A percentile compares a stretch with the other conserved stretches of the same genome.
Evolutionary conservation across 306 rosid species (phyloP).

Genomic region (Malus sylvestris): DNA sequence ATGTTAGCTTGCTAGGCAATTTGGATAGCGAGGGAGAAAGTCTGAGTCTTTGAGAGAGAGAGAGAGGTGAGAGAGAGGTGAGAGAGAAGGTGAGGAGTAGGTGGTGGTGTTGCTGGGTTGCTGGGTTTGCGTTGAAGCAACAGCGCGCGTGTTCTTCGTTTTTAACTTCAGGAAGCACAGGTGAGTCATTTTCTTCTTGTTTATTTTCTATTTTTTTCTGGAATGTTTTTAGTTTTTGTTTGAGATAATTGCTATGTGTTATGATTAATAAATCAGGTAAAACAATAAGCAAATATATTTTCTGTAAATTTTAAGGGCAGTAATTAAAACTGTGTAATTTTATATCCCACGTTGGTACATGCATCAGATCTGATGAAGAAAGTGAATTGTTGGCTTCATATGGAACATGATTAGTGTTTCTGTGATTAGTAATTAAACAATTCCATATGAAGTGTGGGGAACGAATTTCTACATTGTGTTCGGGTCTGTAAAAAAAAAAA

Average conservation of each 20-base stretch:
- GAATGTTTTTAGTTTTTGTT: not conserved
- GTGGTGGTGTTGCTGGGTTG: not conserved
- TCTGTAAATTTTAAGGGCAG: not conserved
- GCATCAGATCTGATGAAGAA: constrained; percentile 41
- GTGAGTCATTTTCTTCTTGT: constrained; percentile 1
- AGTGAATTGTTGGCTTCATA: constrained; percentile 1
- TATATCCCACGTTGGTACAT: not conserved
- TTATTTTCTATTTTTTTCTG: not conserved
- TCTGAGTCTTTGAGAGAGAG: constrained; percentile 11
- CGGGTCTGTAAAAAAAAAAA: constrained; percentile 55
- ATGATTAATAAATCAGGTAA: not conserved
- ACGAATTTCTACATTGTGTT: constrained; percentile 38
- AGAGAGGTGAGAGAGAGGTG: constrained; percentile 8
- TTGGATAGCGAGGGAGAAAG: constrained; percentile 1
- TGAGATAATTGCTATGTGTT: not conserved
- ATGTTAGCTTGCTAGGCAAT: constrained; percentile 16
- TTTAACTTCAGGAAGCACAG: not conserved
- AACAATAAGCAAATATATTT: not conserved
- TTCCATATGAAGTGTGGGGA: not conserved
- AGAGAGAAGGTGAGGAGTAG: constrained; percentile 10
- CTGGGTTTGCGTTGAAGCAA: not conserved
- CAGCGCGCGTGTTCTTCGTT: not conserved
- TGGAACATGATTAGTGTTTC: not conserved
- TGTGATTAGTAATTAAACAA: not conserved
- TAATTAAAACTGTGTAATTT: not conserved